Percentiles rank a stretch among this genome's conserved stretches.
These are phyloP conservation scores for Chenopodium formosanum DNA, from an alignment of 148 eudicot species.

Conservation along the genomic window DNA sequence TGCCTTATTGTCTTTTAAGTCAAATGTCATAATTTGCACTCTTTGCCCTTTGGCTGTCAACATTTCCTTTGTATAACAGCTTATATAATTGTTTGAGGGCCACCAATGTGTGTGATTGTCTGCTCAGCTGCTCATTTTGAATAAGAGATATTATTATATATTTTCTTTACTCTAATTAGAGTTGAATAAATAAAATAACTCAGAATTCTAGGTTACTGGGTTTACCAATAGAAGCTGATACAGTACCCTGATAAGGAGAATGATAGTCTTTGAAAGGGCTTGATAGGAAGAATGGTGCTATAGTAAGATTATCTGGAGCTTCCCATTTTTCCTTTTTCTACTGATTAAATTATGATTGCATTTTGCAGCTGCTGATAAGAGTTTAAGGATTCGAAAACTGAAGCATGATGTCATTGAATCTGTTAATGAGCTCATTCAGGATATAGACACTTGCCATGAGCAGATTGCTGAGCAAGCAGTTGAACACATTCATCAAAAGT, in stretches of 20 bases:
- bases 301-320: background rate
- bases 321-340: background rate
- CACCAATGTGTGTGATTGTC: background rate
- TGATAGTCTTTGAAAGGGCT: background rate
- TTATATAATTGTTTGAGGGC: background rate
- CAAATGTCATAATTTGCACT: background rate
- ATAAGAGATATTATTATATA: background rate
- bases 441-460: constrained; percentile 89
- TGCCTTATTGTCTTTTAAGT: background rate
- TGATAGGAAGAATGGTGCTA: background rate
- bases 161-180: background rate
- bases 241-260: background rate
- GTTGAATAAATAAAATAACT: background rate
- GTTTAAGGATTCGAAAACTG: constrained; percentile 64
- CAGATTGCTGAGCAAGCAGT: constrained; percentile 99
- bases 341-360: constrained; percentile 4
- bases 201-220: background rate
- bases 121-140: background rate
- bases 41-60: background rate
- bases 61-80: background rate
- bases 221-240: too few relatives aligned
- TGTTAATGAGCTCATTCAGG: constrained; percentile 94
- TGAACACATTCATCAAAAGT: constrained; percentile 99
- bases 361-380: constrained; percentile 80
- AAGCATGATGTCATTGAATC: constrained; percentile 98